Percentiles rank a stretch among this genome's conserved stretches.
Conservation (phyloP, 352 stramenopile genomes). For the Phytophthora nicotianae region DNA sequence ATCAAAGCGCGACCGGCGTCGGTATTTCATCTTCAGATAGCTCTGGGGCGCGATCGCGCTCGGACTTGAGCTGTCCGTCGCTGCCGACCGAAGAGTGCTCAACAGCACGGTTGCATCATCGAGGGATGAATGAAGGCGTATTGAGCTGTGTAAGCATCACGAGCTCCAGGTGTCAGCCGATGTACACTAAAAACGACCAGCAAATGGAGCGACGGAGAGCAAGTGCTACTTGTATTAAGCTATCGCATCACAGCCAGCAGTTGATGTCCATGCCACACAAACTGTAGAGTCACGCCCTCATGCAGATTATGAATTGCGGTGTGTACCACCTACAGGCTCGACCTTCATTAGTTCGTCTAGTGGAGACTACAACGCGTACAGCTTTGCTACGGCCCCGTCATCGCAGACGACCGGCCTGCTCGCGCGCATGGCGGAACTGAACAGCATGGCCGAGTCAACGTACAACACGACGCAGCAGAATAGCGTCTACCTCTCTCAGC, state of each 20-base stretch:
- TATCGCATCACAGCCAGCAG: constrained; percentile 16
- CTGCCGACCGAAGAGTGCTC: constrained; percentile 19
- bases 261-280: neutral
- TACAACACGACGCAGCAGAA: constrained; percentile 42
- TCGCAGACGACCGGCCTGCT: constrained; percentile 25
- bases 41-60: constrained; percentile 18
- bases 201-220: constrained; percentile 19
- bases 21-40: constrained; percentile 14
- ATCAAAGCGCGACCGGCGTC: constrained; percentile 14
- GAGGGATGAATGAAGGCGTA: constrained; percentile 10
- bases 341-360: neutral
- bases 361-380: constrained; percentile 1
- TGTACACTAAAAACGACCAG: constrained; percentile 21
- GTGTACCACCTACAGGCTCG: constrained; percentile 18
- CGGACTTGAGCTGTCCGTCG: constrained; percentile 21
- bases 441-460: constrained; percentile 30
- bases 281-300: too few relatives aligned
- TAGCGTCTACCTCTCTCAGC: constrained; percentile 24
- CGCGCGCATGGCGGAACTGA: constrained; percentile 35
- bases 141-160: constrained; percentile 13
- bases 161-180: constrained; percentile 12
- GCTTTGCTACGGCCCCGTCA: constrained; percentile 4
- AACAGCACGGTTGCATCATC: neutral
- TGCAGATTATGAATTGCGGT: constrained; percentile 10
- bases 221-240: constrained; percentile 17